phyloP scores from a whole-genome alignment of 768 basidiomycete genomes.

The Crassisporium funariophilum region DNA sequence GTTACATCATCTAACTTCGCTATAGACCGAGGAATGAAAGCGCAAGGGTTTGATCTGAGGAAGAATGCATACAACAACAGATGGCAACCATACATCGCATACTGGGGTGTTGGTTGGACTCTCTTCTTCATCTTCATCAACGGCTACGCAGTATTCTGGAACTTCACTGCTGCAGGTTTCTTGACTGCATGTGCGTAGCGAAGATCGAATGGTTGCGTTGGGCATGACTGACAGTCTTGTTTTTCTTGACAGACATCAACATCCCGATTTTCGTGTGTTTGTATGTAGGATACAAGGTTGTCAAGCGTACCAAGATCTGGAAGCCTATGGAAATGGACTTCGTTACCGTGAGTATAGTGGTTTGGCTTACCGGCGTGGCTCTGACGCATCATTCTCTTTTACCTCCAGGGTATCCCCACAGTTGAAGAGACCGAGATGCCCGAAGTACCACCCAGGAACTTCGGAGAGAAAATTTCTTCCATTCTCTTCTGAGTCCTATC shows the following conservation, averaged over 20 bases:
- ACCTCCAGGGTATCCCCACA: slow-evolving; percentile 60
- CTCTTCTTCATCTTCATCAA: slow-evolving; percentile 57
- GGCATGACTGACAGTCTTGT: neutral
- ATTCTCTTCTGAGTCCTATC: slow-evolving; percentile 56
- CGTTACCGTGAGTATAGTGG: slow-evolving; percentile 49
- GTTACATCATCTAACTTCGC: neutral
- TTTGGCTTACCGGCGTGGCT: neutral
- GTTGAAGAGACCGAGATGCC: slow-evolving; percentile 68
- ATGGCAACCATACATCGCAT: slow-evolving; percentile 68
- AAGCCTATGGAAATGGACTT: slow-evolving; percentile 66
- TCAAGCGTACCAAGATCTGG: slow-evolving; percentile 44
- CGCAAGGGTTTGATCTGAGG: slow-evolving; percentile 64
- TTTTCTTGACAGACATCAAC: slow-evolving; percentile 35
- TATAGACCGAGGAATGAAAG: slow-evolving; percentile 60
- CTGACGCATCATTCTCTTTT: neutral
- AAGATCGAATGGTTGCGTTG: neutral
- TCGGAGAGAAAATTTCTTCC: slow-evolving; percentile 51
- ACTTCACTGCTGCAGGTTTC: slow-evolving; percentile 56
- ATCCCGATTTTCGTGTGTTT: slow-evolving; percentile 40
- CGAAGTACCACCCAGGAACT: slow-evolving; percentile 48
- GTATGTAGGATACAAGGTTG: slow-evolving; percentile 42
- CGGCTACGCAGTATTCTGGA: slow-evolving; percentile 63
- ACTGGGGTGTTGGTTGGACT: slow-evolving; percentile 72
- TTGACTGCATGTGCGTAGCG: slow-evolving; percentile 42
- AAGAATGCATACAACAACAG: slow-evolving; percentile 63